Evolutionary conservation across 2,329 filamentous ascomycete species (phyloP).

Genomic region (Paecilomyces fulvus): DNA sequence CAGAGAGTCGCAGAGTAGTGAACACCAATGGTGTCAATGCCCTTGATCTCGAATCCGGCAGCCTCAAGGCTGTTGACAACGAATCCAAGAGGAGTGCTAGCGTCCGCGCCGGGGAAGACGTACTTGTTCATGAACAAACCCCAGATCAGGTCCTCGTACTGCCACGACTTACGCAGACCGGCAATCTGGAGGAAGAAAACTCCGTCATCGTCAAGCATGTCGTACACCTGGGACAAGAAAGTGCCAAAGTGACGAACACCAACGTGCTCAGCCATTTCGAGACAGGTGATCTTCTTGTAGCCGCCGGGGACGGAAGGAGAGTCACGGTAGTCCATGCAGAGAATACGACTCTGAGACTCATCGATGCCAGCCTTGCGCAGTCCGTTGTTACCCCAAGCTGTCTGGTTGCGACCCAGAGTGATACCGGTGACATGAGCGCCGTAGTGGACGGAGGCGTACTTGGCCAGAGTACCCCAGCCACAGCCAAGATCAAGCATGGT

Average conservation of each 20-base stretch:
- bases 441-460: slow-evolving; percentile 88
- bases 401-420: slow-evolving; percentile 92
- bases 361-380: slow-evolving; percentile 72
- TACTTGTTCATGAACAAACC: slow-evolving; percentile 99
- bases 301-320: slow-evolving; percentile 68
- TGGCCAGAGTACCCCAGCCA: slow-evolving; percentile 93
- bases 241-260: slow-evolving; percentile 77
- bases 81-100: slow-evolving; percentile 83
- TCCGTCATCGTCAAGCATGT: slow-evolving; percentile 95
- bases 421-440: slow-evolving; percentile 79
- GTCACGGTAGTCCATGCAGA: slow-evolving; percentile 97
- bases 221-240: slow-evolving; percentile 79
- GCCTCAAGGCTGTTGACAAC: slow-evolving; percentile 78
- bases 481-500: slow-evolving; percentile 89
- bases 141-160: slow-evolving; percentile 97
- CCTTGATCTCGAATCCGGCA: slow-evolving; percentile 85
- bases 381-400: slow-evolving; percentile 88
- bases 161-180: slow-evolving; percentile 88
- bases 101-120: slow-evolving; percentile 93
- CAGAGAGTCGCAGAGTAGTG: slow-evolving; percentile 96
- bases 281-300: slow-evolving; percentile 93
- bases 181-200: slow-evolving; percentile 94
- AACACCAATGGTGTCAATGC: slow-evolving; percentile 84
- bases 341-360: slow-evolving; percentile 81
- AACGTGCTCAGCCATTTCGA: slow-evolving; percentile 98